These are phyloP conservation scores for Botrytis paeoniae DNA, from an alignment of 2,329 filamentous ascomycete species.

Conservation along the genomic window DNA sequence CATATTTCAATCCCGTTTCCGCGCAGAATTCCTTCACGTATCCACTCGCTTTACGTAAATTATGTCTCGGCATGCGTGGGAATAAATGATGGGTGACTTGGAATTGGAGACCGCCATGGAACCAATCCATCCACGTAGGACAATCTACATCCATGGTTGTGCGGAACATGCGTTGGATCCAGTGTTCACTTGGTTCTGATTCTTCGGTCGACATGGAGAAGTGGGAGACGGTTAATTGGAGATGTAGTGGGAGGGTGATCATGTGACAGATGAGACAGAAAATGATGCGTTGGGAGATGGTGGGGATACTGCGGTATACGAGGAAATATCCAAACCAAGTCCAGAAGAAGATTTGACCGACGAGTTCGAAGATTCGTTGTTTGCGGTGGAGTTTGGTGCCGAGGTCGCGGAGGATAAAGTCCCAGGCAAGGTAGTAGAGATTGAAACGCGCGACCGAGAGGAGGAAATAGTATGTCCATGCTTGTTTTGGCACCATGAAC, in stretches of 20 bases:
- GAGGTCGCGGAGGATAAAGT: slow-evolving; percentile 66
- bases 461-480: slow-evolving; percentile 80
- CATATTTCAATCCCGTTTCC: slow-evolving; percentile 80
- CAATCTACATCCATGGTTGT: slow-evolving; percentile 95
- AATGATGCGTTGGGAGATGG: slow-evolving; percentile 63
- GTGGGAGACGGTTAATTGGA: slow-evolving; percentile 88
- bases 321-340: slow-evolving; percentile 79
- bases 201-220: slow-evolving; percentile 92
- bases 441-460: slow-evolving; percentile 84
- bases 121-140: slow-evolving; percentile 81
- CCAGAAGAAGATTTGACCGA: slow-evolving; percentile 80
- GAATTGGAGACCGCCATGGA: slow-evolving; percentile 87
- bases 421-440: slow-evolving; percentile 78
- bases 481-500: slow-evolving; percentile 69
- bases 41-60: slow-evolving; percentile 70
- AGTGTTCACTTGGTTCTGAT: slow-evolving; percentile 78
- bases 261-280: slow-evolving; percentile 81
- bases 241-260: slow-evolving; percentile 75
- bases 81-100: slow-evolving; percentile 86
- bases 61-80: slow-evolving; percentile 80
- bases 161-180: slow-evolving; percentile 84
- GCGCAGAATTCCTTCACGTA: slow-evolving; percentile 78
- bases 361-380: slow-evolving; percentile 78
- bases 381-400: slow-evolving; percentile 74
- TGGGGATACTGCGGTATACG: slow-evolving; percentile 69